phyloP scores from a whole-genome alignment of 106 monocot species.

The Amphibolis antarctica region DNA sequence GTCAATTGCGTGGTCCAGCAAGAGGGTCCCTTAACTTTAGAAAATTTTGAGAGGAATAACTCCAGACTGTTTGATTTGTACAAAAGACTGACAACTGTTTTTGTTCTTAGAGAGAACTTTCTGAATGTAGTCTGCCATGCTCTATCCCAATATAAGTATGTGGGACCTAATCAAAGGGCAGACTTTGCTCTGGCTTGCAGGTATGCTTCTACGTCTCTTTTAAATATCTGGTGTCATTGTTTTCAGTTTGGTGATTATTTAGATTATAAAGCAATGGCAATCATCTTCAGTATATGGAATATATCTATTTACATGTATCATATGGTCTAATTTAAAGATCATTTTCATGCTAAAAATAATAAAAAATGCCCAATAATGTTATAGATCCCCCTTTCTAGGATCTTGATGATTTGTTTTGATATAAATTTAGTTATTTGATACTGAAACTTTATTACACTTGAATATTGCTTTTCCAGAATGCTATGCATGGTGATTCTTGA shows the following conservation, averaged over 20 bases:
- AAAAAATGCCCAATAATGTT: neutral
- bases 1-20: neutral
- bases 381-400: neutral
- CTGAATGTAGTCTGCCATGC: constrained; percentile 62
- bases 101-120: constrained; percentile 55
- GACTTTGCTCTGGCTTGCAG: constrained; percentile 89
- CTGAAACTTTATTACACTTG: too few species aligned
- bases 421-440: too few species aligned
- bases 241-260: neutral
- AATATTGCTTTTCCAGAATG: too few species aligned
- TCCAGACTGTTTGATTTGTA: constrained; percentile 67
- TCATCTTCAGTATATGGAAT: neutral
- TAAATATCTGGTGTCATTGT: neutral
- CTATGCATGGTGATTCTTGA: too few species aligned
- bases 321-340: neutral
- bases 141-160: constrained; percentile 76
- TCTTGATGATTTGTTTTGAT: too few species aligned
- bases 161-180: constrained; percentile 77
- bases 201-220: constrained; percentile 10
- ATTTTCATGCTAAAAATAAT: neutral
- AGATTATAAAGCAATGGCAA: neutral
- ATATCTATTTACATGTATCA: neutral
- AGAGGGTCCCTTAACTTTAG: neutral
- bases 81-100: constrained; percentile 71
- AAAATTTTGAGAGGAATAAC: constrained; percentile 9